Evolutionary conservation across 352 stramenopile genomes (phyloP).

Genomic region (Pythium folliculosum): DNA sequence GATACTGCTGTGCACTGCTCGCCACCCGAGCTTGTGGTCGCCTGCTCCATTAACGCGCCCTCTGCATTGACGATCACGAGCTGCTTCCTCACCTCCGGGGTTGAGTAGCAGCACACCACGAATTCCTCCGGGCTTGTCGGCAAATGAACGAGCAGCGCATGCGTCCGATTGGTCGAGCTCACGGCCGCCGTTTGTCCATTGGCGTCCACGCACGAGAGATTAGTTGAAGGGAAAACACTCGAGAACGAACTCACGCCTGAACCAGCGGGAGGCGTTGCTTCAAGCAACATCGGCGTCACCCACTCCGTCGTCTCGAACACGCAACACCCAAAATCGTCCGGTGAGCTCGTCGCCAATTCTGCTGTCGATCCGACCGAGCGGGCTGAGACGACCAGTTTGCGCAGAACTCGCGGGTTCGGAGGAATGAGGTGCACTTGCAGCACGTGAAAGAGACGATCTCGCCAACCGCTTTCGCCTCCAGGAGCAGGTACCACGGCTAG

Average conservation of each 20-base stretch:
- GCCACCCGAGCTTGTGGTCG: neutral
- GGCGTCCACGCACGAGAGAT: neutral
- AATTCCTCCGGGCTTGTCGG: conserved; percentile 1
- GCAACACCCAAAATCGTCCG: conserved; percentile 49
- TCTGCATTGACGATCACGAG: conserved; percentile 3
- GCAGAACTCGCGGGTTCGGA: conserved; percentile 33
- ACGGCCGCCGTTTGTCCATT: neutral
- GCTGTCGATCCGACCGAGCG: conserved; percentile 39
- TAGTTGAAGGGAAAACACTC: conserved; percentile 25
- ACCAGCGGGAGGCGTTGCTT: neutral
- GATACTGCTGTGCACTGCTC: neutral
- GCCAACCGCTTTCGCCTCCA: conserved; percentile 27
- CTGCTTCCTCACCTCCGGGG: neutral
- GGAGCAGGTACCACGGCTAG: neutral
- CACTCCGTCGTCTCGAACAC: conserved; percentile 68
- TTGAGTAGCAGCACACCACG: neutral
- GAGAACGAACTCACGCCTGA: conserved; percentile 42
- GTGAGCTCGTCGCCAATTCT: conserved; percentile 34
- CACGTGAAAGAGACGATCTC: conserved; percentile 43
- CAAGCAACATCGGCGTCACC: conserved; percentile 46
- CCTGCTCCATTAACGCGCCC: neutral
- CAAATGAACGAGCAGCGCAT: conserved; percentile 23
- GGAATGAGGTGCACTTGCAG: conserved; percentile 48
- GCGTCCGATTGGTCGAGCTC: neutral
- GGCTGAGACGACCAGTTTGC: conserved; percentile 39